Percentiles rank a stretch among this genome's conserved stretches.
Conservation (phyloP, 148 eudicot species). For the Polygonum maritimum region DNA sequence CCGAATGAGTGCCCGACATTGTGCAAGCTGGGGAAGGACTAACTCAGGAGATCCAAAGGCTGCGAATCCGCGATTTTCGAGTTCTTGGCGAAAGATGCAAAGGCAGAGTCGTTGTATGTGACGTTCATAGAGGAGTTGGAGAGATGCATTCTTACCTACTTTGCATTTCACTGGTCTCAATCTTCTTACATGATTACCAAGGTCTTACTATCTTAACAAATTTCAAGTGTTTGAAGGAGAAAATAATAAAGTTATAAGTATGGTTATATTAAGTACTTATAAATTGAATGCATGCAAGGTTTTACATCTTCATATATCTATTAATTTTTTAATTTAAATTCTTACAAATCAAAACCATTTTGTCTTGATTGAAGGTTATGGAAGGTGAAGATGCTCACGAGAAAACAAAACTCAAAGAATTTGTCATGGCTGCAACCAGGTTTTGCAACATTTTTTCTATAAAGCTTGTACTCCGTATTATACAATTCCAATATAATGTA, state of each 20-base stretch:
- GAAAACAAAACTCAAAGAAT: conserved; percentile 46
- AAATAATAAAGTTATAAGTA: no score
- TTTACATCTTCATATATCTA: no score
- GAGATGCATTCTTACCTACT: conserved; percentile 66
- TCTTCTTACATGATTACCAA: conserved; percentile 50
- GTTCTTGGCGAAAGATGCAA: conserved; percentile 35
- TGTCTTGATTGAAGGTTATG: conserved; percentile 34
- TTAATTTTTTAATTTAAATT: no score
- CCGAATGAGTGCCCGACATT: conserved; percentile 51
- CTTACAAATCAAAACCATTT: no score
- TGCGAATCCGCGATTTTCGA: conserved; percentile 46
- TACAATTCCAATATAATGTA: no score
- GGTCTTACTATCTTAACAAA: conserved; percentile 22
- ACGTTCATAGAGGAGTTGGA: conserved; percentile 78
- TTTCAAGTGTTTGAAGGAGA: no score
- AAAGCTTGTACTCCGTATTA: no score
- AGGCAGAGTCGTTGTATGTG: conserved; percentile 43
- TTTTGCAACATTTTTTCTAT: neutral
- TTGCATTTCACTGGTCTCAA: conserved; percentile 72
- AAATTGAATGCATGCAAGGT: no score
- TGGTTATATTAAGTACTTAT: no score
- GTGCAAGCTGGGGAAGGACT: conserved; percentile 51
- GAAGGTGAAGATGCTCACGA: conserved; percentile 42
- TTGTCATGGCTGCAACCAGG: conserved; percentile 85
- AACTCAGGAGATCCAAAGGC: conserved; percentile 43